Evolutionary conservation across 345 rosid genomes (phyloP).

Genomic region (Litchi chinensis): DNA sequence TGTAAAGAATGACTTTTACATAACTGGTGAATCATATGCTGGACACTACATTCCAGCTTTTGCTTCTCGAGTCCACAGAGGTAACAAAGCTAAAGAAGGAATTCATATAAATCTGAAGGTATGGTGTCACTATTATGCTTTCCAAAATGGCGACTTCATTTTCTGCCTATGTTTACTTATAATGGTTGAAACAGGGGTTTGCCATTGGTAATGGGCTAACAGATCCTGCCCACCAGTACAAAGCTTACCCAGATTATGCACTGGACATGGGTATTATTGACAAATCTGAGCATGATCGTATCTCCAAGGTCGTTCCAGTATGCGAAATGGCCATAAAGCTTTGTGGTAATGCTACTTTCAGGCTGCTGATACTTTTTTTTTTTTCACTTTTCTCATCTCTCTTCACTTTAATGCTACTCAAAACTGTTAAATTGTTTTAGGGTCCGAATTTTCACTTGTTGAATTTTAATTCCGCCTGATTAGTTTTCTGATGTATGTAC

Average conservation of each 20-base stretch:
- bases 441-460: neutral
- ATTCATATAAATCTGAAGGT: constrained; percentile 89
- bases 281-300: constrained; percentile 53
- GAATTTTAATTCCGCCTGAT: neutral
- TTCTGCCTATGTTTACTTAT: constrained; percentile 15
- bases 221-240: constrained; percentile 86
- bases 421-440: neutral
- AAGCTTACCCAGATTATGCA: constrained; percentile 97
- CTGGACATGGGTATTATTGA: constrained; percentile 80
- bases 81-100: constrained; percentile 94
- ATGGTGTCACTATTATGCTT: constrained; percentile 14
- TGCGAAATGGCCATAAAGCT: constrained; percentile 88
- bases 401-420: neutral
- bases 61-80: constrained; percentile 87
- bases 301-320: constrained; percentile 79
- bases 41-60: constrained; percentile 99
- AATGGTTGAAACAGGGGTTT: constrained; percentile 66
- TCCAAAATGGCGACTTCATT: neutral
- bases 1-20: constrained; percentile 77
- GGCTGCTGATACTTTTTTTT: neutral
- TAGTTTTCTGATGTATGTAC: neutral
- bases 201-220: constrained; percentile 99
- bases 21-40: constrained; percentile 99
- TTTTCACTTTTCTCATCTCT: neutral
- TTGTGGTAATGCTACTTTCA: constrained; percentile 59